Conservation (phyloP, 208 protist genomes). For the Leishmania aethiopica region DNA sequence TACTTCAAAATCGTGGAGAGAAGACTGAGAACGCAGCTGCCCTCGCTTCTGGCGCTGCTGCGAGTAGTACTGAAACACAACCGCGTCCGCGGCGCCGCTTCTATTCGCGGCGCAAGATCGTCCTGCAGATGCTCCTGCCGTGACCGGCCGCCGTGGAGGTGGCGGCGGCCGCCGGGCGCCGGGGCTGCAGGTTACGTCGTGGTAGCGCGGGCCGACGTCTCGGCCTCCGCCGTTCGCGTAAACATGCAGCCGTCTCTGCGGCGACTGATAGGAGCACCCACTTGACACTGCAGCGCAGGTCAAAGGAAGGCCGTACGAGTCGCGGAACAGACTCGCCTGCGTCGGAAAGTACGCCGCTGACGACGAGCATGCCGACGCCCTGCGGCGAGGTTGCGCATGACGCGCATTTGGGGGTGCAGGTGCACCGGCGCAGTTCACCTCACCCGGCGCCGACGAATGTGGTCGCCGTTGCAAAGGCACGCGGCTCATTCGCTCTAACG, state of each 20-base stretch:
- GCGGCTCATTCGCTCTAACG: not conserved
- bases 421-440: not conserved
- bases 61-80: slow-evolving; percentile 34
- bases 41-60: slow-evolving; percentile 10
- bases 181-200: not conserved
- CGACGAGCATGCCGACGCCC: not conserved
- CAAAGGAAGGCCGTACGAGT: slow-evolving; percentile 12
- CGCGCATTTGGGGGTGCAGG: not conserved
- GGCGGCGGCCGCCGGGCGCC: not conserved
- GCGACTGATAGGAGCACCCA: not conserved
- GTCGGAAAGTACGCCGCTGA: not conserved
- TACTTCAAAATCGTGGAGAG: not conserved
- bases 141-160: not conserved
- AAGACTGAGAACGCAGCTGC: slow-evolving; percentile 1
- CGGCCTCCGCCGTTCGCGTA: not conserved
- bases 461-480: not conserved
- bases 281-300: not conserved
- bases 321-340: slow-evolving; percentile 1
- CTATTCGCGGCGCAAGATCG: not conserved
- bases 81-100: slow-evolving; percentile 18
- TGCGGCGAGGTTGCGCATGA: not conserved
- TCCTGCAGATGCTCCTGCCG: not conserved
- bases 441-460: not conserved
- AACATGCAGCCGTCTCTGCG: not conserved
- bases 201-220: not conserved